Conservation (phyloP, 257 asterid species). For the Capsicum pubescens region DNA sequence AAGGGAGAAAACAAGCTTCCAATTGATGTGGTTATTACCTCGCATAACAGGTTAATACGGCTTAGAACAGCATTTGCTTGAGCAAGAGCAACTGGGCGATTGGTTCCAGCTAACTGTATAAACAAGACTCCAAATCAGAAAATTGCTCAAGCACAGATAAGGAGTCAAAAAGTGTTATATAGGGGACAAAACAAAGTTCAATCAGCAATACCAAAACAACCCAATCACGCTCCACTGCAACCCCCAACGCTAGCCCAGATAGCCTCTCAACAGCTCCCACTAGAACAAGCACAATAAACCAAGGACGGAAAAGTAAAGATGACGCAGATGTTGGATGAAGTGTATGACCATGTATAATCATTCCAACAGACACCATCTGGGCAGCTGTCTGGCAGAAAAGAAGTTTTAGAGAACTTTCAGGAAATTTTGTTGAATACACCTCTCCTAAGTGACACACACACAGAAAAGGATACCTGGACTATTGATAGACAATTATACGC, state of each 20-base stretch:
- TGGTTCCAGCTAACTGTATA: constrained; percentile 87
- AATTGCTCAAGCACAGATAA: constrained; percentile 10
- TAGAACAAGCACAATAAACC: constrained; percentile 79
- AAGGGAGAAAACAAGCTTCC: not conserved
- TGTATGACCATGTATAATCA: constrained; percentile 81
- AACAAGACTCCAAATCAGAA: constrained; percentile 30
- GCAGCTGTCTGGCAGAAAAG: constrained; percentile 77
- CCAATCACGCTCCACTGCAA: constrained; percentile 98
- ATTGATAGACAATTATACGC: constrained; percentile 73
- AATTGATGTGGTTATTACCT: constrained; percentile 45
- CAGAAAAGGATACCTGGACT: constrained; percentile 63
- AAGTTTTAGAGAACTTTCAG: constrained; percentile 31
- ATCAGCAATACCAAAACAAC: constrained; percentile 72
- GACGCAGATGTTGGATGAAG: constrained; percentile 51
- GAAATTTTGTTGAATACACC: constrained; percentile 33
- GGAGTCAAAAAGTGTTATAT: constrained; percentile 20
- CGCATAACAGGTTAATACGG: constrained; percentile 88
- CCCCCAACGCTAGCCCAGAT: constrained; percentile 91
- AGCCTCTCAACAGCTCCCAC: constrained; percentile 91
- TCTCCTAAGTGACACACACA: constrained; percentile 8
- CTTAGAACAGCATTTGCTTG: constrained; percentile 89
- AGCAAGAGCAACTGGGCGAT: constrained; percentile 93
- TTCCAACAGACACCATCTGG: constrained; percentile 82
- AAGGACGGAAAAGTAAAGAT: constrained; percentile 74
- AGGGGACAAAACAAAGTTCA: constrained; percentile 27